A percentile compares a stretch with the other conserved stretches of the same genome.
phyloP scores from a whole-genome alignment of 768 basidiomycete genomes.

The Collybia sordida region DNA sequence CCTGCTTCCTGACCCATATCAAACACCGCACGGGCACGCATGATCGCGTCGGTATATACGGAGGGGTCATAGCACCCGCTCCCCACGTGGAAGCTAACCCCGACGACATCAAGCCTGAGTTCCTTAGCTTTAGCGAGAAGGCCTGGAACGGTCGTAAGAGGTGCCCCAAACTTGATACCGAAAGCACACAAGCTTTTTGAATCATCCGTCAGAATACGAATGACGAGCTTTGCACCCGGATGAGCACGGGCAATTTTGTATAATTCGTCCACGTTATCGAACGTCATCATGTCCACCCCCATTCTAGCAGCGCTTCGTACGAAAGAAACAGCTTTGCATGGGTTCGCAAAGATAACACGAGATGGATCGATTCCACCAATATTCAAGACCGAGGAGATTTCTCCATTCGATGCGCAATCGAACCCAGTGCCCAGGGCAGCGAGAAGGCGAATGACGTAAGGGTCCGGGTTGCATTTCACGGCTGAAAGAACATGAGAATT shows the following conservation, averaged over 20 bases:
- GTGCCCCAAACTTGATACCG: conserved; percentile 95
- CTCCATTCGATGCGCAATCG: conserved; percentile 95
- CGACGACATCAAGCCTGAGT: conserved; percentile 82
- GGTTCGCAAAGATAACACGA: conserved; percentile 96
- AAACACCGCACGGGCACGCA: conserved; percentile 79
- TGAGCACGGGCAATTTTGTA: conserved; percentile 86
- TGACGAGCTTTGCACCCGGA: conserved; percentile 80
- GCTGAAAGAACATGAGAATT: conserved; percentile 45
- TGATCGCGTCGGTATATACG: conserved; percentile 88
- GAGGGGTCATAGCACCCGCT: conserved; percentile 93
- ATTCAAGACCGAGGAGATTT: conserved; percentile 79
- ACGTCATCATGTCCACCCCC: conserved; percentile 93
- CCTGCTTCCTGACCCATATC: conserved; percentile 83
- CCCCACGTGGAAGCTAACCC: conserved; percentile 97
- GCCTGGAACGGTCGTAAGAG: conserved; percentile 74
- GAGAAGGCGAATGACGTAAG: conserved; percentile 87
- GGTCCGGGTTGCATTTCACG: conserved; percentile 98
- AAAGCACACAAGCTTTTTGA: conserved; percentile 92
- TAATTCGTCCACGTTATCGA: conserved; percentile 96
- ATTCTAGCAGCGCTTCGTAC: conserved; percentile 78
- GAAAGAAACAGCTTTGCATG: conserved; percentile 96
- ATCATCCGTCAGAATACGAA: conserved; percentile 98
- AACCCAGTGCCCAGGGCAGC: conserved; percentile 91
- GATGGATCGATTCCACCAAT: conserved; percentile 75
- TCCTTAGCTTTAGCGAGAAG: conserved; percentile 80